Evolutionary conservation across 2,329 filamentous ascomycete species (phyloP), one percentile per base, ranked within the genome.

Genomic region (Diaporthe humulicola): DNA sequence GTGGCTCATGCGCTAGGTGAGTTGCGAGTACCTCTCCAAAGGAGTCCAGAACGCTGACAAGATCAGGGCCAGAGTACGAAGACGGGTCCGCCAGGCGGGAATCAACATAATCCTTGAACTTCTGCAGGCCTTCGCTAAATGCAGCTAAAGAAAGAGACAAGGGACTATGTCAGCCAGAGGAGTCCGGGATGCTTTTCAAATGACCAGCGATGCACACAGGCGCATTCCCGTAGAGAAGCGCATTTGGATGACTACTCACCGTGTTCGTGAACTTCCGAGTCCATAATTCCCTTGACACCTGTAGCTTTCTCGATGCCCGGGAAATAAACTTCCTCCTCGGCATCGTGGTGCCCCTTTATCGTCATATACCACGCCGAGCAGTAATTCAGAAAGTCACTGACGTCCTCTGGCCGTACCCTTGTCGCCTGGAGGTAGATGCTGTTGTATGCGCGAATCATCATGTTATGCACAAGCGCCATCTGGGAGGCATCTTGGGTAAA

Each of bases 381-480:
- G 81, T 92, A 93, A 25, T 86, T 86, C 69, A 91, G 81, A 77
- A 93, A 93, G 79, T 89, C 87, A 54, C 82, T 79, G 79, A 87
- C 87, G 79, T 92, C 89, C n/a, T 80, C 80, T 5, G 86, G 84
- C 15, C 84, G 80, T 48, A 92, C 81, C 77, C 88, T 83, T 10
- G 86, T 86, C 1, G 89, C 90, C 81, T 92, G 90, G 45, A 88
- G 86, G 80, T 89, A 91, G 79, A 93, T 91, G 78, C 87, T 88
- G 81, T 93, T 92, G 84, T 89, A 91, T 73, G 90, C 89, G 52
- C 91, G 89, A 76, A 92, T 88, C 78, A 93, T 88, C 72, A 88
- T 84, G 79, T 92, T 92, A 84, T 92, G 90, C 64, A 91, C 83
- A 70, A 92, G 81, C 3, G 87, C 86, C 90, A 92, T 92, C 81